phyloP scores from a whole-genome alignment of 1,284 basidiomycete genomes.

The Ustilago loliicola region DNA sequence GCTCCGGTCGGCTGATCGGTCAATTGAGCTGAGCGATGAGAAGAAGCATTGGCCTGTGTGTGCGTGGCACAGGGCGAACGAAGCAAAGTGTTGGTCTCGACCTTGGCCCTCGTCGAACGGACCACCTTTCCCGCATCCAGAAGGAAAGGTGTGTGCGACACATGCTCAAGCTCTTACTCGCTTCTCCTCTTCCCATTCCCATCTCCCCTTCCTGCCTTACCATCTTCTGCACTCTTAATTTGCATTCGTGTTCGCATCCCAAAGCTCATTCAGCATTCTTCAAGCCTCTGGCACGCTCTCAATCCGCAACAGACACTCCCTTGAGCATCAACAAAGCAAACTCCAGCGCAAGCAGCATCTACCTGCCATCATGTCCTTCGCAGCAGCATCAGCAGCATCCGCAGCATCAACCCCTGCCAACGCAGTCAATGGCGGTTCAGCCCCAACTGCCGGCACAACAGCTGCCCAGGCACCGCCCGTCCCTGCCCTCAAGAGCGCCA shows the following conservation, averaged over 20 bases:
- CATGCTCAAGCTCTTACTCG: not conserved
- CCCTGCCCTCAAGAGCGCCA: conserved; percentile 61
- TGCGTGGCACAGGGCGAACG: not conserved
- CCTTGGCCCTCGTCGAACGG: conserved; percentile 17
- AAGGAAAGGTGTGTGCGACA: not conserved
- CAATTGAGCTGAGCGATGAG: not conserved
- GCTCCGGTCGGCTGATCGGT: conserved; percentile 9
- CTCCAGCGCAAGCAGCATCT: conserved; percentile 2
- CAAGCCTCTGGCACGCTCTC: not conserved
- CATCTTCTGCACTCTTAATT: not conserved
- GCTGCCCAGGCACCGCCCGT: conserved; percentile 26
- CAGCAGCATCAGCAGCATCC: conserved; percentile 51
- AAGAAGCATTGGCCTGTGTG: conserved; percentile 28
- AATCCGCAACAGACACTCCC: not conserved
- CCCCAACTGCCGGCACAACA: not conserved
- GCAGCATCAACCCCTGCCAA: conserved; percentile 46
- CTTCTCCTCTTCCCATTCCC: not conserved
- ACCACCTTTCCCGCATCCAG: conserved; percentile 7
- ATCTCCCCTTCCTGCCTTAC: conserved; percentile 5
- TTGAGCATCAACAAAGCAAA: not conserved
- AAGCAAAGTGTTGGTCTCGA: not conserved
- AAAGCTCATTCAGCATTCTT: not conserved
- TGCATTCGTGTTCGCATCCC: not conserved
- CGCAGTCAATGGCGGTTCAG: conserved; percentile 12
- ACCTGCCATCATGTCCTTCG: conserved; percentile 38